Conservation (phyloP, 257 asterid species). For the Thymus mandschuricus region DNA sequence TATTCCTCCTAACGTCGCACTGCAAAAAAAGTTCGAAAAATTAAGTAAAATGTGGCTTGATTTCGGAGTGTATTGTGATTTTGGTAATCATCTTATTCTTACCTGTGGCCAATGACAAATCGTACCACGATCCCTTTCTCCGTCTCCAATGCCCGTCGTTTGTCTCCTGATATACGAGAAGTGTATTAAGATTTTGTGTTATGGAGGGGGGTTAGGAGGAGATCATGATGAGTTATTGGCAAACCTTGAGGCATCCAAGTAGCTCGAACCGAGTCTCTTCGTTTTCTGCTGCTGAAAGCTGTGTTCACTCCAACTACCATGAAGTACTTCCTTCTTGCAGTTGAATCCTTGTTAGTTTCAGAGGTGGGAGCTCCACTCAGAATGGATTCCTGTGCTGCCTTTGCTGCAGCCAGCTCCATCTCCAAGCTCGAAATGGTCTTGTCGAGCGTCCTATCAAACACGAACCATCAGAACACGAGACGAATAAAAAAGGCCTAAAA, state of each 20-base stretch:
- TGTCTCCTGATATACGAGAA: conserved; percentile 53
- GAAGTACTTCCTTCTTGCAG: conserved; percentile 57
- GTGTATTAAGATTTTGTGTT: conserved; percentile 22
- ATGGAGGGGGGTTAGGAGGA: conserved; percentile 10
- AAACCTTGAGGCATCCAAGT: conserved; percentile 99
- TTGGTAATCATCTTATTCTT: conserved; percentile 30
- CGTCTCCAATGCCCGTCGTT: conserved; percentile 60
- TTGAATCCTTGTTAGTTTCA: conserved; percentile 45
- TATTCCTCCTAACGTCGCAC: conserved; percentile 89
- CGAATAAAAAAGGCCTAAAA: background rate
- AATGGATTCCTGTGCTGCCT: conserved; percentile 76
- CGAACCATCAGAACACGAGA: conserved; percentile 1
- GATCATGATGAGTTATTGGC: background rate
- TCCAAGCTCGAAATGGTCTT: conserved; percentile 76
- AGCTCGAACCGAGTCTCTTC: conserved; percentile 87
- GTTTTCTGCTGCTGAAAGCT: conserved; percentile 90
- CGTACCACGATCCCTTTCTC: conserved; percentile 86
- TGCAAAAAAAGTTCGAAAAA: conserved; percentile 29
- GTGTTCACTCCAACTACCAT: conserved; percentile 87
- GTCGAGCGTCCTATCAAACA: conserved; percentile 62
- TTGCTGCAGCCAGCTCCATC: conserved; percentile 86
- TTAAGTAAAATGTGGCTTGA: background rate
- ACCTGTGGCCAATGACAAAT: conserved; percentile 91
- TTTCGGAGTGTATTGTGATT: too few relatives aligned
- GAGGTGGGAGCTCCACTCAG: conserved; percentile 72